Conservation (phyloP, 1,284 basidiomycete species). For the Wallemia ichthyophaga region DNA sequence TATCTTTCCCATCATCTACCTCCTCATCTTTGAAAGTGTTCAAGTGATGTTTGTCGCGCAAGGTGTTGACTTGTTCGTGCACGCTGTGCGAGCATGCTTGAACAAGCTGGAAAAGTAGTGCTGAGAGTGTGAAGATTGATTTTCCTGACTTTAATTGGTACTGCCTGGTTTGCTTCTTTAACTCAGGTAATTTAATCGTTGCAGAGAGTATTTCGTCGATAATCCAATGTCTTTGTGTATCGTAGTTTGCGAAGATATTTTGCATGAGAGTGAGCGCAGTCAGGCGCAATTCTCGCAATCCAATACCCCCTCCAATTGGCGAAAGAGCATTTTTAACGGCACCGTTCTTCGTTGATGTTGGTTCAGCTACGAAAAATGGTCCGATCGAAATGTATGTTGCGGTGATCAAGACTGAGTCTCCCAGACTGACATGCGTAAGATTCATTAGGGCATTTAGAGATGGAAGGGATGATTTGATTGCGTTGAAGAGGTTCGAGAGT, state of each 20-base stretch:
- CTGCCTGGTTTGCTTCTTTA: conserved; percentile 55
- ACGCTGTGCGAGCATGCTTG: conserved; percentile 70
- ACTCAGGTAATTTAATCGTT: conserved; percentile 61
- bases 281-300: conserved; percentile 45
- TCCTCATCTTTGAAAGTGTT: conserved; percentile 14
- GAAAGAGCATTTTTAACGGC: conserved; percentile 27
- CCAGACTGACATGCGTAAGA: conserved; percentile 31
- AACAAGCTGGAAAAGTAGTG: conserved; percentile 72
- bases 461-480: conserved; percentile 10
- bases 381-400: conserved; percentile 70
- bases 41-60: conserved; percentile 31
- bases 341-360: conserved; percentile 18
- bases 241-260: conserved; percentile 63
- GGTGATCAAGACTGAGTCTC: conserved; percentile 60
- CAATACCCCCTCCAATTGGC: conserved; percentile 21
- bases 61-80: conserved; percentile 26
- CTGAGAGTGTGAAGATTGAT: conserved; percentile 70
- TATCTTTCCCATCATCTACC: not conserved
- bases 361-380: conserved; percentile 62
- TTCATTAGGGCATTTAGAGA: conserved; percentile 16
- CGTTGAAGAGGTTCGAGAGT: conserved; percentile 7
- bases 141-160: conserved; percentile 35
- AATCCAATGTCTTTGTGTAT: conserved; percentile 74
- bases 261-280: conserved; percentile 55
- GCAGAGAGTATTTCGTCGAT: conserved; percentile 79